These are phyloP conservation scores for Thelonectria discophora DNA, from an alignment of 2,329 filamentous ascomycete genomes.

Conservation along the genomic window DNA sequence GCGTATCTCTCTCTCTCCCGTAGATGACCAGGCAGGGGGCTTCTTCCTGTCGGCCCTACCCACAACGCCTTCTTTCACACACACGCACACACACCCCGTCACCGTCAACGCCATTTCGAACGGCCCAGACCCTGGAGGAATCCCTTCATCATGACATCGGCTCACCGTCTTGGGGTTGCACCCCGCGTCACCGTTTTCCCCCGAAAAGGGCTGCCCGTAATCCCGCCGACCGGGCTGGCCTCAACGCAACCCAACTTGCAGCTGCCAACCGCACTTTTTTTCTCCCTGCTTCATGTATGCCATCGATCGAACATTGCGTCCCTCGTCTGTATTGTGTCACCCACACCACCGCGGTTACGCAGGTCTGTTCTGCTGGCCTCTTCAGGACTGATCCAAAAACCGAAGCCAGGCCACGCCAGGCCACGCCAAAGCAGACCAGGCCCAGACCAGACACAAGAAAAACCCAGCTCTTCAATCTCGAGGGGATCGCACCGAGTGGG, in stretches of 20 bases:
- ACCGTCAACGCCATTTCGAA: constrained; percentile 36
- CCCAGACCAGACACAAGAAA: no score
- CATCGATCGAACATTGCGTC: not conserved
- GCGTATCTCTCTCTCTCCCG: not conserved
- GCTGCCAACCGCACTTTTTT: not conserved
- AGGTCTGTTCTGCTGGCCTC: not conserved
- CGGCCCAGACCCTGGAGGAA: constrained; percentile 42
- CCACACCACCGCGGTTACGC: not conserved
- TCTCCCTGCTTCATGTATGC: not conserved
- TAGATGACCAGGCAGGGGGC: no score
- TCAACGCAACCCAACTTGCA: not conserved
- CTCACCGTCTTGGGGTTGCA: constrained; percentile 35
- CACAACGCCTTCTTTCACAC: not conserved
- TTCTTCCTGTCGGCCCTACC: no score
- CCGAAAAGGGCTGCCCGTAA: no score
- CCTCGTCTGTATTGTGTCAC: not conserved
- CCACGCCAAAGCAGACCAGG: no score
- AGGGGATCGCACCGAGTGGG: not conserved
- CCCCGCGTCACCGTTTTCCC: constrained; percentile 28
- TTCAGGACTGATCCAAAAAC: not conserved
- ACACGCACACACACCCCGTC: constrained; percentile 33
- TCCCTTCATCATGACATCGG: constrained; percentile 37
- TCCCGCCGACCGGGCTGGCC: no score
- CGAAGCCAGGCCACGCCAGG: no score
- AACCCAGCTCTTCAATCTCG: not conserved